These are phyloP conservation scores for Apiospora koreana DNA, from an alignment of 2,329 filamentous ascomycete genomes.

Conservation along the genomic window DNA sequence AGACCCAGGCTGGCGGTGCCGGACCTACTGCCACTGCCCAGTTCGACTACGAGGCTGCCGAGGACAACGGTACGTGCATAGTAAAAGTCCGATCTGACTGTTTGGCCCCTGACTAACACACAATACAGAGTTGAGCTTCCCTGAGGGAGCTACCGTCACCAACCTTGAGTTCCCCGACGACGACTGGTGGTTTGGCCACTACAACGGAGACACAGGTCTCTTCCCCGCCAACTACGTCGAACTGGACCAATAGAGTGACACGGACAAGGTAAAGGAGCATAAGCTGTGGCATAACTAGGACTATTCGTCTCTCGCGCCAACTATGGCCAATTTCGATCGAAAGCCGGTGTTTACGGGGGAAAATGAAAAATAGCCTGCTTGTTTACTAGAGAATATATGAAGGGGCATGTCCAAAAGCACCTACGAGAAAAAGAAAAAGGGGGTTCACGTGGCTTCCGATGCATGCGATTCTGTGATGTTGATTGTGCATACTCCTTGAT, in stretches of 20 bases:
- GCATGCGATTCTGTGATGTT: neutral
- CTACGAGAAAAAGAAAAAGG: neutral
- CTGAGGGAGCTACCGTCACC: slow-evolving; percentile 81
- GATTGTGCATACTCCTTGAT: neutral
- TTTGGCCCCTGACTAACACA: neutral
- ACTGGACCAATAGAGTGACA: slow-evolving; percentile 42
- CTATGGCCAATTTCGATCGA: neutral
- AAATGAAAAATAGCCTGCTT: slow-evolving; percentile 6
- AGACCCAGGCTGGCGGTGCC: slow-evolving; percentile 36
- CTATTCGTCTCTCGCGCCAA: too few relatives aligned
- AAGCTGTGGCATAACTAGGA: neutral
- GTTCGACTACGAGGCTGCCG: slow-evolving; percentile 96
- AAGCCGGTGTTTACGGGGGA: neutral
- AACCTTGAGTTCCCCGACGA: slow-evolving; percentile 94
- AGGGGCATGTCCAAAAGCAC: neutral
- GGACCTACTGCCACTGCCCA: slow-evolving; percentile 78
- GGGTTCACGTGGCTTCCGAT: neutral
- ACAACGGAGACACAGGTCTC: slow-evolving; percentile 75
- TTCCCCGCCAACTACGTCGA: slow-evolving; percentile 78
- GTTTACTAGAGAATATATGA: slow-evolving; percentile 8
- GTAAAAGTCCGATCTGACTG: too few relatives aligned
- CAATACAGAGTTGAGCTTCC: slow-evolving; percentile 69
- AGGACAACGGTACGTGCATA: slow-evolving; percentile 74
- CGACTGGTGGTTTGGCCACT: slow-evolving; percentile 97
- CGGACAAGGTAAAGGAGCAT: neutral